Base-by-base conservation (phyloP, 2,329 filamentous ascomycete genomes). In the Ophiobolus disseminans region DNA sequence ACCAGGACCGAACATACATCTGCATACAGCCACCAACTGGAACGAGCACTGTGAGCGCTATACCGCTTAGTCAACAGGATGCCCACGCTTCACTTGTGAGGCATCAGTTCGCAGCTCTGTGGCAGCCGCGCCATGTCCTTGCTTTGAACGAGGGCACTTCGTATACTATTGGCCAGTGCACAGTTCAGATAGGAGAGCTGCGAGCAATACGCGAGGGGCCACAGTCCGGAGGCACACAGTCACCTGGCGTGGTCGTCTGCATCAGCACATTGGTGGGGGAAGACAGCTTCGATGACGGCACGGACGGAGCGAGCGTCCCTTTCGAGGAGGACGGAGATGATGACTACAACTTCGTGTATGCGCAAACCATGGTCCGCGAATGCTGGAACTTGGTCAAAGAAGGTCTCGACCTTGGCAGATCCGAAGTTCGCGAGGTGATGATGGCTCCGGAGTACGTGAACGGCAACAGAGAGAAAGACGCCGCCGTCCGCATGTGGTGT, bases 401-500 rank as follows among this genome's bases (percentile, higher is more conserved):
- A 7, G 60, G 61, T 0, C 45, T 51, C 5, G 65, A 68, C 44
- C 40, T 71, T 16, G 65, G 63, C 0, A 62, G 58, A 32, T 50
- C 45, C 0, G 67, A 71, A 31, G 48, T 62, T 2, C 57, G 43
- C 25, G 67, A 69, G 40, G 55, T 63, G 10, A 62, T 69, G 53
- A 65, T 70, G 63, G 48, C 32, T 17, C 49, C 50, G 9, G 44
- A 31, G 6, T 36, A 43, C 9, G 38, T 44, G 16, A 37, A 21
- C 3, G 41, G 23, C 2, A 47, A 40, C n/a, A 42, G 50, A 11
- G 52, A 58, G 35, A 54, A 48, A 5, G 62, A 71, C 13, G 57
- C 60, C 11, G 40, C 42, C 3, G 63, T 69, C 38, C 55, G 63
- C 25, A 65, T 70, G 60, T 72, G 69, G 69, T 70, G 67, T 28